Conservation (phyloP, 164 flowering plant genomes). For the Aristolochia contorta region DNA sequence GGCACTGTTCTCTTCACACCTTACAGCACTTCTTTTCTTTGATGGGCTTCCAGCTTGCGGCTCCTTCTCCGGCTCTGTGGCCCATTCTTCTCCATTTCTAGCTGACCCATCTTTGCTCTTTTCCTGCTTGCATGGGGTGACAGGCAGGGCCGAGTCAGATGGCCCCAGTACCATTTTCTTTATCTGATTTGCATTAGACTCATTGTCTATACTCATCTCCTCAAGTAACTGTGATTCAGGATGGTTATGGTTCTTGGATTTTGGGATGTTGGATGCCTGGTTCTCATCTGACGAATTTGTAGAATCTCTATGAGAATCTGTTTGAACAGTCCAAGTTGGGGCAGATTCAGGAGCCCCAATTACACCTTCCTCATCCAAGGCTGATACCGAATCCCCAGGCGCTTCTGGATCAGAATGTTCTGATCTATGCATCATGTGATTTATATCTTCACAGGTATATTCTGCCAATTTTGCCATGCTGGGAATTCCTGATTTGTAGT, state of each 20-base stretch:
- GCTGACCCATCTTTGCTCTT: conserved; percentile 31
- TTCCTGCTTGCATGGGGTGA: conserved; percentile 70
- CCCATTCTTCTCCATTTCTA: conserved; percentile 25
- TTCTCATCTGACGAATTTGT: conserved; percentile 8
- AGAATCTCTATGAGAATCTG: conserved; percentile 13
- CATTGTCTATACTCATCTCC: conserved; percentile 35
- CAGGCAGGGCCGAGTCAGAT: conserved; percentile 44
- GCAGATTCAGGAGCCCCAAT: conserved; percentile 9
- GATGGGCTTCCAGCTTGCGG: conserved; percentile 34
- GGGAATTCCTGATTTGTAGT: conserved; percentile 11
- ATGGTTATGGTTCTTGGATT: conserved; percentile 19
- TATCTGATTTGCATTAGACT: conserved; percentile 28
- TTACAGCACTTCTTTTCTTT: conserved; percentile 24
- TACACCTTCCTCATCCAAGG: conserved; percentile 29
- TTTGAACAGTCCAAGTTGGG: conserved; percentile 8
- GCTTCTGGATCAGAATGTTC: conserved; percentile 15
- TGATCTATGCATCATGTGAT: background rate
- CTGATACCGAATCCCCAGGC: conserved; percentile 25
- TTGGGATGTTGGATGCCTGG: conserved; percentile 22
- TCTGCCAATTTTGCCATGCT: conserved; percentile 11
- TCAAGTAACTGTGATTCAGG: conserved; percentile 22
- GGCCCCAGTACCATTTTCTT: conserved; percentile 34
- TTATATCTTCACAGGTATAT: background rate
- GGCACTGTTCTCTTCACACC: conserved; percentile 19
- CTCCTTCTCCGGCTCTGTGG: conserved; percentile 26